phyloP scores from a whole-genome alignment of 2,329 filamentous ascomycete genomes.

The Diaporthe capsici region DNA sequence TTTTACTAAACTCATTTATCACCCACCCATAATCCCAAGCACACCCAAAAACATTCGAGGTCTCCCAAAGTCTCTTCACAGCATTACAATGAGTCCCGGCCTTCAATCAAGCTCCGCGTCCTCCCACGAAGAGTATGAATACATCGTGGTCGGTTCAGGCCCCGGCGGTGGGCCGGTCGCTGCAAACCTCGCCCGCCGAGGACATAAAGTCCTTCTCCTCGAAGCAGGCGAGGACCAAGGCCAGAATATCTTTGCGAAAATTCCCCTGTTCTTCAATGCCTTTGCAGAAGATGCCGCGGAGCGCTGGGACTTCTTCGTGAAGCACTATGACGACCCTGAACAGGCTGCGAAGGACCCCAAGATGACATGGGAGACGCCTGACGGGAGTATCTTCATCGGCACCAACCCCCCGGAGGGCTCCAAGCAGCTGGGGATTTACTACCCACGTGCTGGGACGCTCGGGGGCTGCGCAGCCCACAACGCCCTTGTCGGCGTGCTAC shows the following conservation, averaged over 20 bases:
- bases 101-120: neutral
- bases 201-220: conserved; percentile 66
- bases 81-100: neutral
- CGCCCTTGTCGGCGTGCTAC: conserved; percentile 63
- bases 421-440: conserved; percentile 52
- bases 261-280: conserved; percentile 62
- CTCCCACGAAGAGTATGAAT: conserved; percentile 54
- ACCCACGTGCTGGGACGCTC: conserved; percentile 55
- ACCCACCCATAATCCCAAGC: neutral
- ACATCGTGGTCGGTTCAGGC: conserved; percentile 68
- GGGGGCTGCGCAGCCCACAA: conserved; percentile 61
- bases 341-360: conserved; percentile 63
- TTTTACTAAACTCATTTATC: neutral
- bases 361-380: conserved; percentile 60
- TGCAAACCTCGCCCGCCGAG: conserved; percentile 64
- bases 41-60: neutral
- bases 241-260: conserved; percentile 55
- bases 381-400: conserved; percentile 48
- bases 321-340: conserved; percentile 65
- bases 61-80: neutral
- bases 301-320: conserved; percentile 71
- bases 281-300: conserved; percentile 62
- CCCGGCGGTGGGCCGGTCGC: conserved; percentile 66
- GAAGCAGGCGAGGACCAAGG: conserved; percentile 69
- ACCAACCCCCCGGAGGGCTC: conserved; percentile 45